A percentile compares a stretch with the other conserved stretches of the same genome.
Evolutionary conservation across 331 rosid species (phyloP).

Genomic region (Arachis monticola): DNA sequence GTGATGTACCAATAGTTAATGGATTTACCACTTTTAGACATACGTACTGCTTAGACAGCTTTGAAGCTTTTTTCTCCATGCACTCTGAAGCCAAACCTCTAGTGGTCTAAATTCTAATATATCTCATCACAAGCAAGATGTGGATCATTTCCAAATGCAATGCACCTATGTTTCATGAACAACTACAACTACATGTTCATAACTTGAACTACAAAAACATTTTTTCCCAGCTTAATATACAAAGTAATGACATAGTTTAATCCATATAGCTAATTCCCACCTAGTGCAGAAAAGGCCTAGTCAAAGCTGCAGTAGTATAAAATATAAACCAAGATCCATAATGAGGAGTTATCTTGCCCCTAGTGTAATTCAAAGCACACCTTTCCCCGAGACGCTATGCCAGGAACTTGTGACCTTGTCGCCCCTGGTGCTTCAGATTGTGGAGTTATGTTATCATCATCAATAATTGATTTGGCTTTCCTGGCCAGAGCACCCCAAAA

Average conservation of each 20-base stretch:
- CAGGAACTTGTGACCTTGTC: slow-evolving; percentile 49
- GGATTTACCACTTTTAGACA: slow-evolving; percentile 17
- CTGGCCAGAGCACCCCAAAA: slow-evolving; percentile 93
- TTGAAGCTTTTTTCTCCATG: slow-evolving; percentile 8
- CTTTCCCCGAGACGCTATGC: slow-evolving; percentile 61
- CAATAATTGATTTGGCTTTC: slow-evolving; percentile 89
- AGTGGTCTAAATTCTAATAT: slow-evolving; percentile 13
- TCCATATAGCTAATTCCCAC: neutral
- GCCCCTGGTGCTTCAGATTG: slow-evolving; percentile 53
- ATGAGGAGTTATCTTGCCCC: slow-evolving; percentile 3
- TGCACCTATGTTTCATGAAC: slow-evolving; percentile 8
- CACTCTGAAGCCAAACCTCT: slow-evolving; percentile 15
- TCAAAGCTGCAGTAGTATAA: neutral
- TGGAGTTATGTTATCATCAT: slow-evolving; percentile 65
- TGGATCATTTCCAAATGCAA: slow-evolving; percentile 10
- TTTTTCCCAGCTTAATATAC: slow-evolving; percentile 10
- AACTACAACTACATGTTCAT: slow-evolving; percentile 11
- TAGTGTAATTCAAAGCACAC: slow-evolving; percentile 52
- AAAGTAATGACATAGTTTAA: slow-evolving; percentile 9
- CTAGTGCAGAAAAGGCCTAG: neutral
- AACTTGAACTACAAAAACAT: neutral
- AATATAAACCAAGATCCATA: slow-evolving; percentile 32
- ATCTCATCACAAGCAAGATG: slow-evolving; percentile 16
- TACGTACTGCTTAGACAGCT: slow-evolving; percentile 20
- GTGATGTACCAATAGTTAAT: slow-evolving; percentile 14